phyloP scores from a whole-genome alignment of 306 rosid species.

The Lathyrus sativus region DNA sequence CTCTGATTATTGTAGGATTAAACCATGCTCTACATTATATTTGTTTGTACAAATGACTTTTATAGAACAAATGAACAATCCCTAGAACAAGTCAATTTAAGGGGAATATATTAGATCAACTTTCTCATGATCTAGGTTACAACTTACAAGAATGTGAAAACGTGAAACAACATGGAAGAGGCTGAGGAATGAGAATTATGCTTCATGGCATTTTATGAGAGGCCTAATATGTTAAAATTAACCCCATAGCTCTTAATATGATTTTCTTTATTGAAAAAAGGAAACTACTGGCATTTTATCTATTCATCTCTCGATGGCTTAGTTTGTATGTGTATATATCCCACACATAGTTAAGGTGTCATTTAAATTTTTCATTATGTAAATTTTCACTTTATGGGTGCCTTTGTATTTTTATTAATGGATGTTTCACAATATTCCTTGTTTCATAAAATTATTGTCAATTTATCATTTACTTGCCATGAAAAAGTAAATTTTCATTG shows the following conservation, averaged over 20 bases:
- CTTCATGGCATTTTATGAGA: background rate
- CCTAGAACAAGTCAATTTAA: too few species aligned
- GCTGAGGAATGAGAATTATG: background rate
- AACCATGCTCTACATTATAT: too few species aligned
- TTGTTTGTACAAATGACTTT: too few species aligned
- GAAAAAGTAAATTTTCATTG: background rate
- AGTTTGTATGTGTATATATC: background rate
- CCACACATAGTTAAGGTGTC: background rate
- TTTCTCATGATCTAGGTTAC: too few species aligned
- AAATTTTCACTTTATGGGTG: background rate
- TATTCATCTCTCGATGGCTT: background rate
- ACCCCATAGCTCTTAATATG: background rate
- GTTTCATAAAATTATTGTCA: background rate
- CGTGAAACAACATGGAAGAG: too few species aligned
- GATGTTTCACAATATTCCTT: background rate
- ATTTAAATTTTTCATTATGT: too few species aligned
- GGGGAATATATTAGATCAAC: too few species aligned
- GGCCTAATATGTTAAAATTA: too few species aligned
- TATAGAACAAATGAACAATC: too few species aligned
- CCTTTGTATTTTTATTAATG: background rate
- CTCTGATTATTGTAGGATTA: too few species aligned
- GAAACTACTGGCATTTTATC: background rate
- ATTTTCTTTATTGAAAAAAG: background rate
- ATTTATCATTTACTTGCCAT: background rate
- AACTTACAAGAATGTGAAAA: too few species aligned